A percentile compares a stretch with the other conserved stretches of the same genome.
Conservation (phyloP, 495 filamentous ascomycete species). For the Hyaloscypha finlandica region DNA sequence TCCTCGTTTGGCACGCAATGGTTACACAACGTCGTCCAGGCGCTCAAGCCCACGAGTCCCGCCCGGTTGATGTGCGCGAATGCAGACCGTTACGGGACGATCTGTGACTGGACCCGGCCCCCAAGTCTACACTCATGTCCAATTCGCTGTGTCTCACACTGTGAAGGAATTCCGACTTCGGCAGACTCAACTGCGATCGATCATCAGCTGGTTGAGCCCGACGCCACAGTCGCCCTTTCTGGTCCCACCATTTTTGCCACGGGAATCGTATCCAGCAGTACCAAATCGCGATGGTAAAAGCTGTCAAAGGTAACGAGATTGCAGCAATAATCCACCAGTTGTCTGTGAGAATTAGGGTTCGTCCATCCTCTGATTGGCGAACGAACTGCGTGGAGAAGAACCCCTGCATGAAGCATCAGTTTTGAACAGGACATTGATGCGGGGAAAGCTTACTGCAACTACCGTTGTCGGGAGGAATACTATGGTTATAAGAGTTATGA, state of each 20-base stretch:
- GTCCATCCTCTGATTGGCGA: conserved; percentile 10
- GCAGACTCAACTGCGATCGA: too few species aligned
- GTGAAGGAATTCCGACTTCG: too few species aligned
- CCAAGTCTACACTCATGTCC: too few species aligned
- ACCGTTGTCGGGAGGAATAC: conserved; percentile 5
- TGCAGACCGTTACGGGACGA: too few species aligned
- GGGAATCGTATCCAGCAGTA: conserved; percentile 3
- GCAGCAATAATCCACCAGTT: conserved; percentile 6
- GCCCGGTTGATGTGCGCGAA: too few species aligned
- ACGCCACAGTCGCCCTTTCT: not conserved
- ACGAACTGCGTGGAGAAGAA: conserved; percentile 10
- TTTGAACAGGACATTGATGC: not conserved
- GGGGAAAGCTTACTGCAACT: not conserved
- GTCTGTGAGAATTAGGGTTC: not conserved
- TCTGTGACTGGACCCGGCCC: too few species aligned
- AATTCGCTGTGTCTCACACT: too few species aligned
- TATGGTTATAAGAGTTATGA: conserved; percentile 6
- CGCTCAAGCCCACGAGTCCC: too few species aligned
- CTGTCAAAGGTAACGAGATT: conserved; percentile 2
- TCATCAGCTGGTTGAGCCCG: not conserved
- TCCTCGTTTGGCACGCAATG: too few species aligned
- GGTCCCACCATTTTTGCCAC: conserved; percentile 4
- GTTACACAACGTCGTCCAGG: too few species aligned
- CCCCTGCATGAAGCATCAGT: not conserved
- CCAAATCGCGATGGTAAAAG: conserved; percentile 1